phyloP scores from a whole-genome alignment of 2,329 filamentous ascomycete species.

The Sporothrix globosa region DNA sequence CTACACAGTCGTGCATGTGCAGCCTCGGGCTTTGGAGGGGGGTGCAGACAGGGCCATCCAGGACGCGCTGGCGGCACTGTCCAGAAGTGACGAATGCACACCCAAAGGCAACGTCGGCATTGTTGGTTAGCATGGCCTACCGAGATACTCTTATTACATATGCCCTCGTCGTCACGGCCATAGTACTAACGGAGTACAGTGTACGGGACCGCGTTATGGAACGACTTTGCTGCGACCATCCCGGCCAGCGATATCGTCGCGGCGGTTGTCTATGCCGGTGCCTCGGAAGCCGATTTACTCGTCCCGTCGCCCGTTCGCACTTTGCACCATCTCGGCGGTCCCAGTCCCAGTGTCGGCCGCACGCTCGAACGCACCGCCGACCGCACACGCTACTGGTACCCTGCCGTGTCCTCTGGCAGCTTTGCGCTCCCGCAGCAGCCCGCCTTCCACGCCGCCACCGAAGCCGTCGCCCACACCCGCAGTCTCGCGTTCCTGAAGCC shows the following conservation, averaged over 20 bases:
- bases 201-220: not conserved
- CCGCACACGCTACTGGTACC: conserved; percentile 1
- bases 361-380: not conserved
- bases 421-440: not conserved
- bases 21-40: conserved; percentile 33
- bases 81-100: not conserved
- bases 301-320: not conserved
- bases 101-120: conserved; percentile 5
- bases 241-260: not conserved
- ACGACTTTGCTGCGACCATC: not conserved
- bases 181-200: not conserved
- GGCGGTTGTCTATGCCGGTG: not conserved
- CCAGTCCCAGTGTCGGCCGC: not conserved
- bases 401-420: not conserved
- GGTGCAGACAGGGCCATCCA: not conserved
- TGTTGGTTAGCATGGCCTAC: not conserved
- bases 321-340: not conserved
- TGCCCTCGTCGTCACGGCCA: not conserved
- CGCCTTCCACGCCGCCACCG: conserved; percentile 8
- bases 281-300: not conserved
- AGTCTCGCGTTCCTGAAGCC: conserved; percentile 67
- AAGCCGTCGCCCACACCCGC: conserved; percentile 51
- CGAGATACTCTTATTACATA: too few relatives aligned
- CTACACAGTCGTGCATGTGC: conserved; percentile 62
- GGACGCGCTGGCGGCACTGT: not conserved